phyloP scores from a whole-genome alignment of 306 rosid species.

The Acacia crassicarpa region DNA sequence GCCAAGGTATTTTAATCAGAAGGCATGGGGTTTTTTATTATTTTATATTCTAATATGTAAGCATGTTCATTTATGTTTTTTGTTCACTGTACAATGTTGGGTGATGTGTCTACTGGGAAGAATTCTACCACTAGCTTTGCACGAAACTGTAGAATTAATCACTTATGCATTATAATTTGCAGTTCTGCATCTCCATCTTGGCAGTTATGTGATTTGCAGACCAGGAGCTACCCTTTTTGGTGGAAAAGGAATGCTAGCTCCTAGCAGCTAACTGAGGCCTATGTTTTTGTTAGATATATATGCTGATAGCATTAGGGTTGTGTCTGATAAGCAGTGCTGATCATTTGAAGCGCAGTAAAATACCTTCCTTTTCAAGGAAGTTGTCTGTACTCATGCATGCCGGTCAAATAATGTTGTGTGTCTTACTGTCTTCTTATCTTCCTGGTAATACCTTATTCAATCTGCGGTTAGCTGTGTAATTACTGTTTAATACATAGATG shows the following conservation, averaged over 20 bases:
- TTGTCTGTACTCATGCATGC: slow-evolving; percentile 1
- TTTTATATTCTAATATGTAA: slow-evolving; percentile 1
- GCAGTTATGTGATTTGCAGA: not conserved
- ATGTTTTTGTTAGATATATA: not conserved
- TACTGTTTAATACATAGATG: not conserved
- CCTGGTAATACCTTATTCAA: not conserved
- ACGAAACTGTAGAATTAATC: not conserved
- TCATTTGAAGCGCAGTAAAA: not conserved
- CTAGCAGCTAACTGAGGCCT: not conserved
- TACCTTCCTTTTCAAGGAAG: slow-evolving; percentile 22
- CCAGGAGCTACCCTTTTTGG: not conserved
- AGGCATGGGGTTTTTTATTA: slow-evolving; percentile 19
- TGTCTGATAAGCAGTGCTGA: not conserved
- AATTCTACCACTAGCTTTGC: not conserved
- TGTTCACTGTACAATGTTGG: not conserved
- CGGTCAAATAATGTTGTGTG: not conserved
- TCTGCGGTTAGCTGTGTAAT: slow-evolving; percentile 7
- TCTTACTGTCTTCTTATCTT: not conserved
- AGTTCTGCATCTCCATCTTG: not conserved
- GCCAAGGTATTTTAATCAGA: slow-evolving; percentile 64
- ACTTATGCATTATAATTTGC: slow-evolving; percentile 1
- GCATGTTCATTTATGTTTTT: slow-evolving; percentile 10
- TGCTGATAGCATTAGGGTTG: not conserved
- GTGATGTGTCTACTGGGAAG: not conserved
- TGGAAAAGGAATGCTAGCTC: slow-evolving; percentile 15